Conservation (phyloP, 768 basidiomycete genomes). For the Naematelia encephala region DNA sequence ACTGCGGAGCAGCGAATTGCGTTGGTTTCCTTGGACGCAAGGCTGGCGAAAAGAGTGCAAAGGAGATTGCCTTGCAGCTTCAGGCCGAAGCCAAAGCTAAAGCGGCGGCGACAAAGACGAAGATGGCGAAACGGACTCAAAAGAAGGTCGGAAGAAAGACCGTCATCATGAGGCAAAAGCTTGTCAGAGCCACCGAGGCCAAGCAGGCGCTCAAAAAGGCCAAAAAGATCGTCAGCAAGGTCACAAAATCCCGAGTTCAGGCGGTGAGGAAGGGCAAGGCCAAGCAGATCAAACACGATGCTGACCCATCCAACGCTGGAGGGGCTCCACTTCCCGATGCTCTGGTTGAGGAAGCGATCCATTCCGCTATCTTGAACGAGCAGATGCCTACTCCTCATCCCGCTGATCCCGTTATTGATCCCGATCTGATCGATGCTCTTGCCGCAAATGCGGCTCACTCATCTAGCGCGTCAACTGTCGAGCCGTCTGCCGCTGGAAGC, state of each 20-base stretch:
- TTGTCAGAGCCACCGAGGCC: not conserved
- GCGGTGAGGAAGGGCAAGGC: slow-evolving; percentile 7
- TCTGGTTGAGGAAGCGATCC: not conserved
- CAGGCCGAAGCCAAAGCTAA: not conserved
- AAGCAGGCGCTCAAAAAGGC: slow-evolving; percentile 12
- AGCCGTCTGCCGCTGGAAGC: not conserved
- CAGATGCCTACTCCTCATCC: not conserved
- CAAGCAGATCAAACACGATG: not conserved
- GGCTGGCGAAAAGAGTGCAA: slow-evolving; percentile 28
- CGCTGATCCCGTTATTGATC: not conserved
- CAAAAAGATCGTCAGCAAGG: slow-evolving; percentile 3
- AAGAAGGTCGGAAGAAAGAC: not conserved
- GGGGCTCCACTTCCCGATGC: not conserved
- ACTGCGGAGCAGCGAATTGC: slow-evolving; percentile 49
- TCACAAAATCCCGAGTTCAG: slow-evolving; percentile 3
- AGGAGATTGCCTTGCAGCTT: slow-evolving; percentile 17
- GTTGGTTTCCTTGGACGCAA: slow-evolving; percentile 45
- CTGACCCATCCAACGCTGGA: not conserved
- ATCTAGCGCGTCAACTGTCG: too few relatives aligned
- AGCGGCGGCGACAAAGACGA: slow-evolving; percentile 4
- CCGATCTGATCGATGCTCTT: not conserved
- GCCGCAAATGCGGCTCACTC: not conserved
- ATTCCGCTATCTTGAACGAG: not conserved
- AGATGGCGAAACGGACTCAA: not conserved
- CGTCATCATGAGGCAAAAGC: not conserved